phyloP scores from a whole-genome alignment of 768 basidiomycete species.

The Mycena polygramma region DNA sequence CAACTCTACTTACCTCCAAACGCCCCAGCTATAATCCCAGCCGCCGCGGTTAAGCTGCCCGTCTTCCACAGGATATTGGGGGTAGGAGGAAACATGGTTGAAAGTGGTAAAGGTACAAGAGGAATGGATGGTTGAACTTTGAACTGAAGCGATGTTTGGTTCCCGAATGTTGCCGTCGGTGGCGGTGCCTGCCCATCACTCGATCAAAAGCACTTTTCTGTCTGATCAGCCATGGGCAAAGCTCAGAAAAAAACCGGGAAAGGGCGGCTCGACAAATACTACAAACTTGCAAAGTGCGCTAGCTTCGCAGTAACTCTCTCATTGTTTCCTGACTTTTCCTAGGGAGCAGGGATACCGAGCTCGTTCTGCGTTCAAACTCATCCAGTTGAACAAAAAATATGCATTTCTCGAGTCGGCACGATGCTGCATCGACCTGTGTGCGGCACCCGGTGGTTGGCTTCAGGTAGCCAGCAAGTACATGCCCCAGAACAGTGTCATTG shows the following conservation, averaged over 20 bases:
- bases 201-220: too few species aligned
- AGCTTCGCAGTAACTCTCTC: constrained; percentile 22
- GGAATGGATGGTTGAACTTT: too few species aligned
- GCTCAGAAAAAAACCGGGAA: constrained; percentile 97
- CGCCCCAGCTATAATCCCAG: constrained; percentile 72
- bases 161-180: too few species aligned
- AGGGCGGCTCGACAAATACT: constrained; percentile 96
- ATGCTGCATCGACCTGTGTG: constrained; percentile 98
- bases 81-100: constrained; percentile 1
- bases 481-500: constrained; percentile 91
- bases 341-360: constrained; percentile 99
- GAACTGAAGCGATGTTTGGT: too few species aligned
- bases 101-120: too few species aligned
- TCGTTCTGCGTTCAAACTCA: constrained; percentile 99
- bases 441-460: constrained; percentile 98
- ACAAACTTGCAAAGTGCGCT: constrained; percentile 90
- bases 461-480: constrained; percentile 99
- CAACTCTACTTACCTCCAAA: constrained; percentile 62
- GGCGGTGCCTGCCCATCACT: too few species aligned
- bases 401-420: constrained; percentile 88
- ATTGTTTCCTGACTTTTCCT: constrained; percentile 24
- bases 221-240: constrained; percentile 66
- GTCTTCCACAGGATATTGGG: constrained; percentile 16
- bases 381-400: constrained; percentile 99
- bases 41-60: constrained; percentile 47